Base-by-base conservation (phyloP, 2,329 filamentous ascomycete genomes). In the Aspergillus tubingensis region DNA sequence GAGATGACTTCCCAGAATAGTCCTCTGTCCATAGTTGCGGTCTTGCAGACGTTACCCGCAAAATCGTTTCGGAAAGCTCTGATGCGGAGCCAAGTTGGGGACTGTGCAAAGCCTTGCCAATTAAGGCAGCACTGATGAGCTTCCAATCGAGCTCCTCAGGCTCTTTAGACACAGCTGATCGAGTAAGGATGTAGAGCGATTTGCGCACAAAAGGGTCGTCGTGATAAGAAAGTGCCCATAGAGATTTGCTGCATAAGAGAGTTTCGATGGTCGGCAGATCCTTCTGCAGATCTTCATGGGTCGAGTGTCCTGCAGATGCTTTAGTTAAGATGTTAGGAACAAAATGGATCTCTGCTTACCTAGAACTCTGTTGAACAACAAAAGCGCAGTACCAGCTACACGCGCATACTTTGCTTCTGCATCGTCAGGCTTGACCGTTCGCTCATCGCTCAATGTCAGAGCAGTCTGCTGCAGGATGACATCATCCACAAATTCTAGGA, bases 361-460 rank as follows among this genome's bases (percentile, higher is more conserved):
- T 62, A 89, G 67, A 27, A 89, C 74, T 58, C 82, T 82, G 15
- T 80, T 81, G 19, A 88, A 77, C 15, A 87, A 75, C 25, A 83
- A 74, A 25, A 87, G 75, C 56, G 82, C 85, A 7, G 85, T 85
- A 1, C 84, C 83, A n/a, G 86, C 82, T 3, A 97, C 92, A 50
- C 95, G 85, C 62, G 88, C 86, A 77, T 96, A 95, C 69, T 96
- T 97, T 17, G 90, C 86, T 66, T 92, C 86, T 3, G 92, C 88
- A 73, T 99, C 95, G 67, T 98, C 94, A 8, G 85, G 79, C 61
- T 87, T 95, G 3, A 92, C 91, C 0, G 88, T 91, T 23, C 94
- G 85, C 76, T 96, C 91, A 72, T 99, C 95, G 72, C 93, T 98
- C 38, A 99, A 80, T 0, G 91, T 96, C 38, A 89, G 84, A 2